phyloP scores from a whole-genome alignment of 257 asterid species.

The Scutellaria minor region DNA sequence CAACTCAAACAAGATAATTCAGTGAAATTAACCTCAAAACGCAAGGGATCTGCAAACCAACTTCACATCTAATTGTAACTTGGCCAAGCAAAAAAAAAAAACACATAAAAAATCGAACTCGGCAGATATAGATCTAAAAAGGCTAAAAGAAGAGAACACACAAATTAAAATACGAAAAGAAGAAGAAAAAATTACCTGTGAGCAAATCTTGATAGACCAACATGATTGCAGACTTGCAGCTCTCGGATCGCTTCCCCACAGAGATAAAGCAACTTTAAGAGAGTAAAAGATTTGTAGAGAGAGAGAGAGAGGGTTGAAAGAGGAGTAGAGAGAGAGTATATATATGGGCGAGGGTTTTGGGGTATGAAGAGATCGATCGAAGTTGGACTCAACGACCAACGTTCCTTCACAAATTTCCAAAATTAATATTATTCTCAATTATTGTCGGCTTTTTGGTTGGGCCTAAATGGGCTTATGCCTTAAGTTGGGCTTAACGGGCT shows the following conservation, averaged over 20 bases:
- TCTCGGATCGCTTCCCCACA: conserved; percentile 30
- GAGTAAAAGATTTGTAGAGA: conserved; percentile 17
- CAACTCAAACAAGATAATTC: not conserved
- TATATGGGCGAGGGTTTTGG: conserved; percentile 51
- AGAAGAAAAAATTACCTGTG: conserved; percentile 24
- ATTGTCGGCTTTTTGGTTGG: too few species aligned
- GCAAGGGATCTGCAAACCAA: not conserved
- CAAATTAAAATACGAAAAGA: not conserved
- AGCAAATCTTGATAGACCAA: conserved; percentile 50
- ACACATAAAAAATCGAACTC: not conserved
- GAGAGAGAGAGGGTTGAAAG: conserved; percentile 28
- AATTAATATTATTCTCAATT: too few species aligned
- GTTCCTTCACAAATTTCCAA: too few species aligned
- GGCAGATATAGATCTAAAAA: conserved; percentile 5
- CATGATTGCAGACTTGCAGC: conserved; percentile 37
- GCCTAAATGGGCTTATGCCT: too few species aligned
- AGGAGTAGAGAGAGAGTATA: not conserved
- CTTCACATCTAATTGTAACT: not conserved
- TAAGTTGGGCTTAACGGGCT: too few species aligned
- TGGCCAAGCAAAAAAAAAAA: too few species aligned
- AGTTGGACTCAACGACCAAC: not conserved
- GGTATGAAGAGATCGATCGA: not conserved
- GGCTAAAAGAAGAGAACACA: too few species aligned
- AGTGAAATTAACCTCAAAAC: not conserved
- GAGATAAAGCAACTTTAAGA: not conserved